phyloP scores from a whole-genome alignment of 2,329 filamentous ascomycete genomes.

The Gyromitra esculenta region DNA sequence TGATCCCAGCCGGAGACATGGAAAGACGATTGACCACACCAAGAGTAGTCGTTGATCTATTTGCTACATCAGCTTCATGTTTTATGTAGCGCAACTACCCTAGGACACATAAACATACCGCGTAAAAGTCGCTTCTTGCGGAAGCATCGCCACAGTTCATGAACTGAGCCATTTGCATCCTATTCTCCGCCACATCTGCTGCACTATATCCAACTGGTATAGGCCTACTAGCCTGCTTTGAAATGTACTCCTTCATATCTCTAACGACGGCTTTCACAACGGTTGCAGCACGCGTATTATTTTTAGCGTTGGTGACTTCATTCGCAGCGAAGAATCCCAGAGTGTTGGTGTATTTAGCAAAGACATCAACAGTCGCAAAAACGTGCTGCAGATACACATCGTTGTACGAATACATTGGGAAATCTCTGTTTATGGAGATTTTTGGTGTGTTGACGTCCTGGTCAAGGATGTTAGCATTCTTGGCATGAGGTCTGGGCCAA shows the following conservation, averaged over 20 bases:
- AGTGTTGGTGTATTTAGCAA: constrained; percentile 84
- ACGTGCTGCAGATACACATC: constrained; percentile 79
- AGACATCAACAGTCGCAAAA: constrained; percentile 88
- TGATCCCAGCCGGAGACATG: constrained; percentile 79
- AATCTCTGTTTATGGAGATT: constrained; percentile 84
- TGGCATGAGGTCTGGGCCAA: not conserved
- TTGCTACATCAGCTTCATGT: not conserved
- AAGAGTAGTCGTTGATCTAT: constrained; percentile 79
- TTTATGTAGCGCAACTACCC: not conserved
- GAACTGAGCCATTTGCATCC: constrained; percentile 85
- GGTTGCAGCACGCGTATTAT: constrained; percentile 73
- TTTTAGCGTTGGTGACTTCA: constrained; percentile 77
- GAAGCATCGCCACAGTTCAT: constrained; percentile 87
- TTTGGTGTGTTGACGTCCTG: constrained; percentile 65
- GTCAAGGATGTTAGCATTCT: constrained; percentile 10
- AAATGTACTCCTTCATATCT: constrained; percentile 78
- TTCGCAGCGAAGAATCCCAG: constrained; percentile 86
- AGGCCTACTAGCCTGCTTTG: constrained; percentile 69
- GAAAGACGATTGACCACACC: constrained; percentile 77
- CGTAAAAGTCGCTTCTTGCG: constrained; percentile 86
- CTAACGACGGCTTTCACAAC: constrained; percentile 82
- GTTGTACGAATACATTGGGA: constrained; percentile 84
- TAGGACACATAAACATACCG: constrained; percentile 64
- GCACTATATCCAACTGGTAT: constrained; percentile 79
- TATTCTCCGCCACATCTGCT: constrained; percentile 85